Percentiles rank a stretch among this genome's conserved stretches.
Evolutionary conservation across 768 basidiomycete genomes (phyloP).

Genomic region (Tephrocybe sp.): DNA sequence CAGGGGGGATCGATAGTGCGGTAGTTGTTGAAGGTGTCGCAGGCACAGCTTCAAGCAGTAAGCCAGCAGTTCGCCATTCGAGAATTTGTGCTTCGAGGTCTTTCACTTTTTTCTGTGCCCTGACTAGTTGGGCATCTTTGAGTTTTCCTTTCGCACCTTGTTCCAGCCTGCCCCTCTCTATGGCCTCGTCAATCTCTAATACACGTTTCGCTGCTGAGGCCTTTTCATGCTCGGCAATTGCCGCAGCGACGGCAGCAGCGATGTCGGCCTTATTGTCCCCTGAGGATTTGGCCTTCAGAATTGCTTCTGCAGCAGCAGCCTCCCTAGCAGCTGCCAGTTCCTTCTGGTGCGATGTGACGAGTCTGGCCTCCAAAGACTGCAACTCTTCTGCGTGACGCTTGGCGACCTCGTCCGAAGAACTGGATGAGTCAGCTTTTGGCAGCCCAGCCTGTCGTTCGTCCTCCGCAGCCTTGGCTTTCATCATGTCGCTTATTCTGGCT

Average conservation of each 20-base stretch:
- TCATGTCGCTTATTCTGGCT: conserved; percentile 49
- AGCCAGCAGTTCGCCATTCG: conserved; percentile 53
- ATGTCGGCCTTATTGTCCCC: conserved; percentile 36
- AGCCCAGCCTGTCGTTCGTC: conserved; percentile 43
- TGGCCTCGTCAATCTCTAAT: conserved; percentile 61
- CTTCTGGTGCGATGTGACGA: conserved; percentile 51
- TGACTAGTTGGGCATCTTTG: conserved; percentile 71
- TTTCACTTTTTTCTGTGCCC: conserved; percentile 60
- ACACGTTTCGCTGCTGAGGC: conserved; percentile 45
- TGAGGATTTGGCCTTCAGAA: conserved; percentile 35
- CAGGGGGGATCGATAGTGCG: conserved; percentile 20
- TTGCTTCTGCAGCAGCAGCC: conserved; percentile 33
- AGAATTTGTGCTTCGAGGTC: conserved; percentile 65
- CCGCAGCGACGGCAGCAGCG: conserved; percentile 49
- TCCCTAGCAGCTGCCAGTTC: conserved; percentile 56
- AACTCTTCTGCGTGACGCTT: conserved; percentile 65
- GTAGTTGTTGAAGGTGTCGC: conserved; percentile 26
- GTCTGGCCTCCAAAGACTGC: conserved; percentile 49
- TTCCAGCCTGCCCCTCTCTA: conserved; percentile 71
- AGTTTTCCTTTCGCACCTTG: conserved; percentile 59
- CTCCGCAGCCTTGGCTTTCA: conserved; percentile 50
- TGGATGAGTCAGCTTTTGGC: conserved; percentile 21
- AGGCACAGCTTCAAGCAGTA: conserved; percentile 37
- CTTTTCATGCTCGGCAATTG: conserved; percentile 49
- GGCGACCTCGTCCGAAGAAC: conserved; percentile 33